Conservation (phyloP, 768 basidiomycete species). For the Lactarius tabidus region DNA sequence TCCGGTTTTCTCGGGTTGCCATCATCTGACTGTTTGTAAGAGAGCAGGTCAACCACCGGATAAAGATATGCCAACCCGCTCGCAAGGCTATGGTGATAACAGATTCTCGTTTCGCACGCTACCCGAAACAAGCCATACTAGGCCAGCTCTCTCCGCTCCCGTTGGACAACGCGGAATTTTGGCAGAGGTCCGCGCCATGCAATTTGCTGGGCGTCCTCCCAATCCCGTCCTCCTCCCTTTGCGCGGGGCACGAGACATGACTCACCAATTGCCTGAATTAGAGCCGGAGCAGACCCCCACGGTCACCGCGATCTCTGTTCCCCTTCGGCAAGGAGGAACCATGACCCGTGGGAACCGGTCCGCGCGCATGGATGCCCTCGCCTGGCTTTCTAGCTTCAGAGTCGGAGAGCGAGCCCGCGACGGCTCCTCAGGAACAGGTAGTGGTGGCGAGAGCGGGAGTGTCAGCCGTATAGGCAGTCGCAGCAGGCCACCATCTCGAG, state of each 20-base stretch:
- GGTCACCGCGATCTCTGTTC: slow-evolving; percentile 17
- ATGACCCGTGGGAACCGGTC: slow-evolving; percentile 48
- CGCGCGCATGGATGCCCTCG: slow-evolving; percentile 57
- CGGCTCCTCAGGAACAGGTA: slow-evolving; percentile 53
- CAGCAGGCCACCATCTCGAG: slow-evolving; percentile 30
- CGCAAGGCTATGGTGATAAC: slow-evolving; percentile 26
- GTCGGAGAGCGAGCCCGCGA: slow-evolving; percentile 49
- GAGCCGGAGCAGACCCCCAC: slow-evolving; percentile 28
- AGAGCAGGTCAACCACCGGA: slow-evolving; percentile 29
- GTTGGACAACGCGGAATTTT: slow-evolving; percentile 63
- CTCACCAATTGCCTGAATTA: slow-evolving; percentile 15
- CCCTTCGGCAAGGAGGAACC: slow-evolving; percentile 30
- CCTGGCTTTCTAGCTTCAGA: slow-evolving; percentile 72
- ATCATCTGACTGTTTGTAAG: slow-evolving; percentile 20
- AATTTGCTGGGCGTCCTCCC: slow-evolving; percentile 30
- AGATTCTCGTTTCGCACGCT: slow-evolving; percentile 54
- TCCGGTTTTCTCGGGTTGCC: neutral
- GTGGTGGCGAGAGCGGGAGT: slow-evolving; percentile 44
- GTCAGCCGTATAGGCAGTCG: slow-evolving; percentile 45
- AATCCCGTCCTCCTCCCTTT: slow-evolving; percentile 31
- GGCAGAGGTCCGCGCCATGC: slow-evolving; percentile 63
- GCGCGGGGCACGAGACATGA: slow-evolving; percentile 1
- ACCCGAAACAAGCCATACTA: slow-evolving; percentile 34
- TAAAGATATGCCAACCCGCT: slow-evolving; percentile 14
- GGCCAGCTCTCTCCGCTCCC: slow-evolving; percentile 52